Evolutionary conservation across 2,329 filamentous ascomycete species (phyloP).

Genomic region (Alternaria gaisen): DNA sequence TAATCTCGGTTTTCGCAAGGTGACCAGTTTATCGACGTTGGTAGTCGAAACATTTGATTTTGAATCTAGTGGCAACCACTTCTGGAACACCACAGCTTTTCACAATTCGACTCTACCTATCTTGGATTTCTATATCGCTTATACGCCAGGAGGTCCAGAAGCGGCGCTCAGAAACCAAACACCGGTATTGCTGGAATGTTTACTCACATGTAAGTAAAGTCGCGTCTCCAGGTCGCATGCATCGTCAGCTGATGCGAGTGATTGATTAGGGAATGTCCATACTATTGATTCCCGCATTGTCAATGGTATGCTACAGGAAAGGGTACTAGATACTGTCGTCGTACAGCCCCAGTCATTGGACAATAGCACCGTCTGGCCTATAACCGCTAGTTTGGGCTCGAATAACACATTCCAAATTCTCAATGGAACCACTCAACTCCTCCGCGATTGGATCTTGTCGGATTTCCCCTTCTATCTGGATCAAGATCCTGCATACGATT

Average conservation of each 20-base stretch:
- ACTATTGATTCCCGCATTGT: background rate
- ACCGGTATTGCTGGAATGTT: conserved; percentile 24
- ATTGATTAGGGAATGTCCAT: no score
- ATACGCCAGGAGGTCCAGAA: conserved; percentile 16
- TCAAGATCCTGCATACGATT: background rate
- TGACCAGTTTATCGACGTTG: conserved; percentile 7
- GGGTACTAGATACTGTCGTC: background rate
- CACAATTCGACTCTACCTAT: conserved; percentile 13
- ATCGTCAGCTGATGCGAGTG: no score
- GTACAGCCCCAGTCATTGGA: conserved; percentile 1
- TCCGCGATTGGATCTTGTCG: background rate
- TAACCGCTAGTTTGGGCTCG: background rate
- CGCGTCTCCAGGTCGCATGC: background rate
- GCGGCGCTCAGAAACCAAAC: conserved; percentile 20
- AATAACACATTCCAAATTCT: conserved; percentile 3
- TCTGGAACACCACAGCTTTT: conserved; percentile 23
- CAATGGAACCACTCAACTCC: background rate
- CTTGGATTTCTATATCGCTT: conserved; percentile 27
- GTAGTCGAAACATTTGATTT: background rate
- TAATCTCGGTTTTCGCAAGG: background rate
- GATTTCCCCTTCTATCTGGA: background rate
- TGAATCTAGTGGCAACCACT: background rate
- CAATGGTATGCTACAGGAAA: conserved; percentile 16
- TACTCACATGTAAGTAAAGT: conserved; percentile 26
- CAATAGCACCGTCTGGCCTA: background rate